Evolutionary conservation across 2,329 filamentous ascomycete genomes (phyloP), one percentile per base, ranked within the genome.

Genomic region (Fusarium torulosum): DNA sequence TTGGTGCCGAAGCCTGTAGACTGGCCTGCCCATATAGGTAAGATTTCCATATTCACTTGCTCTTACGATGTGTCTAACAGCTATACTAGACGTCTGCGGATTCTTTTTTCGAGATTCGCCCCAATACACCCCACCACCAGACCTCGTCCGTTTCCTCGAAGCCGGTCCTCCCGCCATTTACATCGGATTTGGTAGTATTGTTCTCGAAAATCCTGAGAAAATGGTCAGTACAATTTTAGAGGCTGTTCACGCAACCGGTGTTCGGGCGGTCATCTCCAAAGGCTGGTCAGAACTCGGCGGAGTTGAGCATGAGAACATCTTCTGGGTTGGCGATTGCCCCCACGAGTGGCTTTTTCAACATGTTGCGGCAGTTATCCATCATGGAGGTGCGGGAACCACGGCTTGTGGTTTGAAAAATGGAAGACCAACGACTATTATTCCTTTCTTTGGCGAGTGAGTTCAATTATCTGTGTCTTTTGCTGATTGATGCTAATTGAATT

Each of bases 271-370:
- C 3, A 87, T 93, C 0, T 90, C 88, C 1, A 90, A 91, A 73
- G 90, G 90, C 1, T 93, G 91, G 90, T 89, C 90, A 35, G 89
- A 88, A 0, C 78, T 93, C 2, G 90, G 90, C 2, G 83, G 82
- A 0, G 83, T 85, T 0, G 86, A 89, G 0, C 85, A 87, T 54
- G 50, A 55, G 6, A 15, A 37, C 2, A 80, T 92, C 38, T 91
- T 84, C 75, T 86, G 92, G 82, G 82, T 93, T 1, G 90, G 88
- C 10, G 91, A 92, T 64, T 90, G 86, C 0, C 90, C 90, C 0
- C 90, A 93, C 70, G 90, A 92, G 74, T 93, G 90, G 90, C 79
- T 93, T 0, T 93, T 93, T 56, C 88, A 88, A 0, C 81, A 82
- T 20, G 87, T 91, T 2, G 79, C 80, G 17, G 88, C 88, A 0